Evolutionary conservation across 345 rosid genomes (phyloP).

Genomic region (Citrus reticulata): DNA sequence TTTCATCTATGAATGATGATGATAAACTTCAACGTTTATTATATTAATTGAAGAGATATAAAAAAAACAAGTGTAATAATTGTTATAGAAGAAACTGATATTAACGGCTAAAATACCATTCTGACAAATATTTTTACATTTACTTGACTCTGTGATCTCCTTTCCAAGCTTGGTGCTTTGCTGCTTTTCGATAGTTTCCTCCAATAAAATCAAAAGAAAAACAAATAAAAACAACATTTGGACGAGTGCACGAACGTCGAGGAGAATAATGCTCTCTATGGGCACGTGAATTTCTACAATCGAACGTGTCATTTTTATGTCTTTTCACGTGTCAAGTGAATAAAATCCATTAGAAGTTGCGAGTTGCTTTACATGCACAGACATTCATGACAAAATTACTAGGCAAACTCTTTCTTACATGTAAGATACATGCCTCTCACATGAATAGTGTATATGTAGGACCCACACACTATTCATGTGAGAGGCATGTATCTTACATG

Average conservation of each 20-base stretch:
- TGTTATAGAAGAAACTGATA: background rate
- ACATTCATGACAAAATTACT: background rate
- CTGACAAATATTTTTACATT: background rate
- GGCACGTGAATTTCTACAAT: background rate
- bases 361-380: background rate
- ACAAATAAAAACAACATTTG: background rate
- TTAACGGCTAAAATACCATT: too few relatives aligned
- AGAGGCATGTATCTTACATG: too few relatives aligned
- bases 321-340: background rate
- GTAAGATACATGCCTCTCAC: too few relatives aligned
- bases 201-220: background rate
- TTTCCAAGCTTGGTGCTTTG: background rate
- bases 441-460: too few relatives aligned
- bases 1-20: slow-evolving; percentile 4
- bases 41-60: background rate
- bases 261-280: background rate
- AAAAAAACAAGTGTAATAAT: background rate
- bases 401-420: background rate
- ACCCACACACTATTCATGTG: too few relatives aligned
- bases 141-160: background rate
- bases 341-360: background rate
- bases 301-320: background rate
- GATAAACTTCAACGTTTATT: background rate
- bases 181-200: background rate
- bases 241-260: background rate